A percentile compares a stretch with the other conserved stretches of the same genome.
phyloP scores from a whole-genome alignment of 495 filamentous ascomycete species.

The Chaetomidium leptoderma region DNA sequence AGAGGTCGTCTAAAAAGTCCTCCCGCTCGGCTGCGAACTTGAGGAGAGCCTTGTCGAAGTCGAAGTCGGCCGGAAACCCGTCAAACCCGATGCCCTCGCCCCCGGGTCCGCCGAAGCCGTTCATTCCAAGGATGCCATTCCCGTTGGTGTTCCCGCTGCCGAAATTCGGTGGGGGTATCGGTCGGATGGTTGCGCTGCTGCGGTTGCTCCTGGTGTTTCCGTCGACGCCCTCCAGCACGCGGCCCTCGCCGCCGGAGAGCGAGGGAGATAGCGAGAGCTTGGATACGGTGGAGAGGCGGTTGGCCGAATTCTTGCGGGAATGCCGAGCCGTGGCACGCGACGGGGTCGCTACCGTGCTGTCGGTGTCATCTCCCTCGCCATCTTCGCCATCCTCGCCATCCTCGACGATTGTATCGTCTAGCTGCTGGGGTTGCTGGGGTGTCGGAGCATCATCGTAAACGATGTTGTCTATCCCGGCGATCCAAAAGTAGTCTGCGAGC shows the following conservation, averaged over 20 bases:
- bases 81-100: constrained; percentile 26
- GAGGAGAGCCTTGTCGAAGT: constrained; percentile 85
- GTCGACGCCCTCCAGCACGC: constrained; percentile 56
- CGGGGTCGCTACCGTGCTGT: constrained; percentile 37
- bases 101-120: constrained; percentile 19
- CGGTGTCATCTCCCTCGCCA: constrained; percentile 49
- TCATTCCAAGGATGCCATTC: constrained; percentile 3
- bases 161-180: constrained; percentile 38
- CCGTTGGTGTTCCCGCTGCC: constrained; percentile 17
- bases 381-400: constrained; percentile 79
- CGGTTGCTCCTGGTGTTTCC: constrained; percentile 73
- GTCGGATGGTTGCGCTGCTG: constrained; percentile 80
- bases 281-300: constrained; percentile 62
- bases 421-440: constrained; percentile 26
- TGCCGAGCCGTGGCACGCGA: constrained; percentile 54
- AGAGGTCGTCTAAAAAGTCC: constrained; percentile 87
- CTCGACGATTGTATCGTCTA: constrained; percentile 79
- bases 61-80: constrained; percentile 52
- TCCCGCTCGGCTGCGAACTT: constrained; percentile 95
- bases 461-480: constrained; percentile 80
- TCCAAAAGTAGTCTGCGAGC: constrained; percentile 98
- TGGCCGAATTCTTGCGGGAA: constrained; percentile 60
- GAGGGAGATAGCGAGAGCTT: constrained; percentile 50
- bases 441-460: constrained; percentile 50
- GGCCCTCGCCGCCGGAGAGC: constrained; percentile 40